phyloP scores from a whole-genome alignment of 2,329 filamentous ascomycete genomes.

The Penicillium verrucosum region DNA sequence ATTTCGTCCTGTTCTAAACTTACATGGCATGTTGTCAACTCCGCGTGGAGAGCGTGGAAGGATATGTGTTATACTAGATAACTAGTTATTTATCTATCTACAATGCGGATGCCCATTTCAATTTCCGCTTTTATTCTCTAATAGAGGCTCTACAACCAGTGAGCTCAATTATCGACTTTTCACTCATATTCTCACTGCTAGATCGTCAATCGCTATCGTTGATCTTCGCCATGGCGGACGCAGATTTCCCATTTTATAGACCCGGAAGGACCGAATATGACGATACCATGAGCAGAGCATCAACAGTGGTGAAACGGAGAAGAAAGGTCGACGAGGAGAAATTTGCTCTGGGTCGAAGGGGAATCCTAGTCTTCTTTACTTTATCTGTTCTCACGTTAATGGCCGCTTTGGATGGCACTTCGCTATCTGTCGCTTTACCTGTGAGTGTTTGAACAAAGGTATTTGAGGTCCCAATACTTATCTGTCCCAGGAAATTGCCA shows the following conservation, averaged over 20 bases:
- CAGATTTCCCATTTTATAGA: constrained; percentile 10
- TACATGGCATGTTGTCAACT: not conserved
- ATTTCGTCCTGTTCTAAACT: constrained; percentile 8
- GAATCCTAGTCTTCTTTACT: constrained; percentile 22
- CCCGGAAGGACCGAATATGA: constrained; percentile 6
- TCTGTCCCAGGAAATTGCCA: constrained; percentile 29
- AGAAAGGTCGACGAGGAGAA: constrained; percentile 5
- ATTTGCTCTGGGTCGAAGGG: constrained; percentile 21
- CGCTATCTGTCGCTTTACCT: constrained; percentile 24
- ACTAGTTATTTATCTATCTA: not conserved
- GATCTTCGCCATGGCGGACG: constrained; percentile 1
- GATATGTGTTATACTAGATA: not conserved
- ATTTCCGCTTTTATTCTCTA: not conserved
- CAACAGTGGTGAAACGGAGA: not conserved
- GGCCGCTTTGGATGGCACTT: constrained; percentile 27
- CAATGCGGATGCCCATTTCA: not conserved
- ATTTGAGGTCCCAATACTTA: not conserved
- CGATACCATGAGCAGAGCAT: constrained; percentile 9
- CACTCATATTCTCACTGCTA: not conserved
- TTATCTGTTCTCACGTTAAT: constrained; percentile 23
- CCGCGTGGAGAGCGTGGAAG: constrained; percentile 1
- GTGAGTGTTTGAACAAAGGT: not conserved
- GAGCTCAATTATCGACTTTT: not conserved
- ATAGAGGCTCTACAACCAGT: not conserved
- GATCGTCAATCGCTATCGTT: not conserved